phyloP scores from a whole-genome alignment of 768 basidiomycete species.

The Sporobolomyces pararoseus region DNA sequence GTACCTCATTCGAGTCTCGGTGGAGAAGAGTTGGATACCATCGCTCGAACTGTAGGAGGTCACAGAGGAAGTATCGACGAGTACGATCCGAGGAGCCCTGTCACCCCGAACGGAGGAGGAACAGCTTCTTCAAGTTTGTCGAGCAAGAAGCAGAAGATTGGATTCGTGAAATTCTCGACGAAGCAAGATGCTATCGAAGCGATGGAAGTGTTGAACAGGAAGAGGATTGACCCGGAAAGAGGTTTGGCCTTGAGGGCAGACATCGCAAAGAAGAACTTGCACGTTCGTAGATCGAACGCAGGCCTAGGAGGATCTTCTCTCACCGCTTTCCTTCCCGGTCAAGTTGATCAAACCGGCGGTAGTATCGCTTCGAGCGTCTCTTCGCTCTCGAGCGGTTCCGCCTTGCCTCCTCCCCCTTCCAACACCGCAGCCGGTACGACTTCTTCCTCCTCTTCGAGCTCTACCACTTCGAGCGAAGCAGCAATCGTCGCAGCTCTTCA shows the following conservation, averaged over 20 bases:
- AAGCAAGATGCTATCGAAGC: slow-evolving; percentile 82
- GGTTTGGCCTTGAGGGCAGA: slow-evolving; percentile 92
- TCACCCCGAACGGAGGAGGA: not conserved
- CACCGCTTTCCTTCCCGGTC: slow-evolving; percentile 1
- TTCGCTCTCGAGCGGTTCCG: too few relatives aligned
- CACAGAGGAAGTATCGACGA: not conserved
- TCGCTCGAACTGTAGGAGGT: not conserved
- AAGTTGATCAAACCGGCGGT: too few relatives aligned
- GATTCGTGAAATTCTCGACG: slow-evolving; percentile 91
- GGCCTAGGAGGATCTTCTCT: slow-evolving; percentile 63
- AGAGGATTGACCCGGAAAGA: slow-evolving; percentile 85
- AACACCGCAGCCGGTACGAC: not conserved
- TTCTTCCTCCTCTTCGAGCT: too few relatives aligned
- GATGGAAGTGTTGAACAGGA: slow-evolving; percentile 79
- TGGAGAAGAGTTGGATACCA: not conserved
- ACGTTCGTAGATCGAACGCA: slow-evolving; percentile 70
- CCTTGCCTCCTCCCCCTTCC: too few relatives aligned
- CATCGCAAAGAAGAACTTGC: slow-evolving; percentile 99
- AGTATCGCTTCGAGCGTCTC: too few relatives aligned
- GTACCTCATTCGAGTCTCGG: slow-evolving; percentile 57
- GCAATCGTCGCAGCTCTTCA: not conserved
- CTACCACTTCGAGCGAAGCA: not conserved
- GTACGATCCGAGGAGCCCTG: not conserved
- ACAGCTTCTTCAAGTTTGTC: not conserved
- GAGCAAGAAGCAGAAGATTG: slow-evolving; percentile 84